Evolutionary conservation across 805 yeast species (phyloP).

Genomic region (Candida silvatica): DNA sequence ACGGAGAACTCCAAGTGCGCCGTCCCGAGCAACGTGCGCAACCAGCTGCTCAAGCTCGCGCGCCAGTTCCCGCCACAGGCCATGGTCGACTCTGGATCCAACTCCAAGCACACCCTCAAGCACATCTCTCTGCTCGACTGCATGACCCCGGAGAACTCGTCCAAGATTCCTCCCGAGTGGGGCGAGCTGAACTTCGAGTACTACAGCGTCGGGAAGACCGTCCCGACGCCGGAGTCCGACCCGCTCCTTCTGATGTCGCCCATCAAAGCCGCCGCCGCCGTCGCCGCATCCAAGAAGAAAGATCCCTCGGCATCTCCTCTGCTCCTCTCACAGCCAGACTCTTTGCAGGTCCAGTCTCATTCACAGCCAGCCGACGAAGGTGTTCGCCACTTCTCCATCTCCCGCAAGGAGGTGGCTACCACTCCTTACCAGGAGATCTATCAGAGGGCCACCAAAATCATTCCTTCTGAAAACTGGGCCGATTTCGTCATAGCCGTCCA

Average conservation of each 20-base stretch:
- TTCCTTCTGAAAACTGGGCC: slow-evolving; percentile 59
- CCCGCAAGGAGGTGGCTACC: slow-evolving; percentile 49
- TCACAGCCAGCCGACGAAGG: slow-evolving; percentile 34
- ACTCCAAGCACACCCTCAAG: not conserved
- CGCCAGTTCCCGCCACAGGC: slow-evolving; percentile 30
- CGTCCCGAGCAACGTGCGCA: slow-evolving; percentile 35
- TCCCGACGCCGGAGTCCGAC: not conserved
- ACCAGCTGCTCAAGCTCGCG: slow-evolving; percentile 40
- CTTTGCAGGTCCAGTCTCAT: not conserved
- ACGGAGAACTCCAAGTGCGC: slow-evolving; percentile 32
- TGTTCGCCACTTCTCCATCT: slow-evolving; percentile 38
- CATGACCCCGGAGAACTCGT: slow-evolving; percentile 21
- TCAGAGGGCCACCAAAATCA: slow-evolving; percentile 44
- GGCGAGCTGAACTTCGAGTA: slow-evolving; percentile 44
- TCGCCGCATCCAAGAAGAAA: slow-evolving; percentile 7
- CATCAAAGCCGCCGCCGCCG: not conserved
- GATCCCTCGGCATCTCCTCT: no score
- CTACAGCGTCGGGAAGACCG: slow-evolving; percentile 26
- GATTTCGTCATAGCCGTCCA: slow-evolving; percentile 55
- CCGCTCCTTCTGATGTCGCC: no score
- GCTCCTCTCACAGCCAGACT: not conserved
- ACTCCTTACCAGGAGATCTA: slow-evolving; percentile 52
- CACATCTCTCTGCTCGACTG: slow-evolving; percentile 20
- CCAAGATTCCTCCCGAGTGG: slow-evolving; percentile 56
- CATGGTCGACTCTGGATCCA: slow-evolving; percentile 22